These are phyloP conservation scores for Coniochaeta hoffmannii DNA, from an alignment of 2,329 filamentous ascomycete genomes.

Conservation along the genomic window DNA sequence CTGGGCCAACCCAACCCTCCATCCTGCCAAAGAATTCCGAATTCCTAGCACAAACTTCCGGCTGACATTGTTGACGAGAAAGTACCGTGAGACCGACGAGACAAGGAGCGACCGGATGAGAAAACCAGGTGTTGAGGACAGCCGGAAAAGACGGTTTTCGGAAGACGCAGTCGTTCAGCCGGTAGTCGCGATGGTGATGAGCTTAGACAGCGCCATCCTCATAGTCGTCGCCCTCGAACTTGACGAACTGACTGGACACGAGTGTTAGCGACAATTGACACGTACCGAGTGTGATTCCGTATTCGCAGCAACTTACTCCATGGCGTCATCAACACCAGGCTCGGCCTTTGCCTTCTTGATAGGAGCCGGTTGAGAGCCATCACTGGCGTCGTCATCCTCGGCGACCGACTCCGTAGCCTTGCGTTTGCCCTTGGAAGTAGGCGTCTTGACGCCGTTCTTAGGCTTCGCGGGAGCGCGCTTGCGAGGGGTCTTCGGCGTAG, in stretches of 20 bases:
- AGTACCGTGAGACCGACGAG: too few species aligned
- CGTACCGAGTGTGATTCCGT: too few species aligned
- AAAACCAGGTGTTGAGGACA: too few species aligned
- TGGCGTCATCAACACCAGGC: not conserved
- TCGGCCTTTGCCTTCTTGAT: not conserved
- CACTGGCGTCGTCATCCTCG: not conserved
- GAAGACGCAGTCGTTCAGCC: too few species aligned
- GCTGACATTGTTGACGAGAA: too few species aligned
- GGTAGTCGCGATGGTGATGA: not conserved
- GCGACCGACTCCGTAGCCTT: conserved; percentile 6
- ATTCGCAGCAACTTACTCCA: not conserved
- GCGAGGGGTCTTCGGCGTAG: conserved; percentile 11
- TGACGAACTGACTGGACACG: not conserved
- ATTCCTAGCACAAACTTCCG: too few species aligned
- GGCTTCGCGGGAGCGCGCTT: conserved; percentile 9
- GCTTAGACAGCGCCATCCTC: not conserved
- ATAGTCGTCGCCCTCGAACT: not conserved
- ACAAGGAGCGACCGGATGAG: too few species aligned
- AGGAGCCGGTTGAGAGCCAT: conserved; percentile 19
- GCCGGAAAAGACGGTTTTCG: too few species aligned
- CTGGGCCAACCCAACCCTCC: too few species aligned
- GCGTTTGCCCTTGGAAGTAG: conserved; percentile 9
- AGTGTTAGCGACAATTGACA: not conserved
- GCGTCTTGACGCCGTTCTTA: conserved; percentile 8
- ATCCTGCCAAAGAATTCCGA: too few species aligned